Conservation (phyloP, 179 eudicot genomes). For the Patellifolia procumbens region DNA sequence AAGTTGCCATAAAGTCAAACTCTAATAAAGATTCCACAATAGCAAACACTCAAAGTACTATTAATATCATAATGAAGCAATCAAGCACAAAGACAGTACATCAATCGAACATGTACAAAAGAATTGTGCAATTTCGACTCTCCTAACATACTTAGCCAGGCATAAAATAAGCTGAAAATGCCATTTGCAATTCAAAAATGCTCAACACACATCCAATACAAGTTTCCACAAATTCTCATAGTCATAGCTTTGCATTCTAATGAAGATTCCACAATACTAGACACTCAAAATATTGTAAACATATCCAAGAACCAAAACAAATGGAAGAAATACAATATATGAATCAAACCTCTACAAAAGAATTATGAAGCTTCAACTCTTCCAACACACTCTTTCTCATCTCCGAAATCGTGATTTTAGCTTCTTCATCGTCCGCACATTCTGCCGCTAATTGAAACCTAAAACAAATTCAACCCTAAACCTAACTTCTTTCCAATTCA, state of each 20-base stretch:
- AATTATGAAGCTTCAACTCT: slow-evolving; percentile 81
- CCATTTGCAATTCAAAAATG: too few species aligned
- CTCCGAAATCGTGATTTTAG: slow-evolving; percentile 55
- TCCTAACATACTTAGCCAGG: slow-evolving; percentile 50
- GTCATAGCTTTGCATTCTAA: neutral
- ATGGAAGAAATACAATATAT: too few species aligned
- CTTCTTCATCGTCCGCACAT: slow-evolving; percentile 94
- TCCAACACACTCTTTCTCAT: slow-evolving; percentile 58
- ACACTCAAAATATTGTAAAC: too few species aligned
- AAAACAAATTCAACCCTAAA: too few species aligned
- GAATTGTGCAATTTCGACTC: slow-evolving; percentile 86
- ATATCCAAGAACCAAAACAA: too few species aligned
- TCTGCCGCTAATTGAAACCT: slow-evolving; percentile 92
- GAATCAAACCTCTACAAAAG: too few species aligned
- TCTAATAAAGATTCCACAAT: neutral
- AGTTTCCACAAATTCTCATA: neutral
- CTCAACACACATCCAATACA: too few species aligned
- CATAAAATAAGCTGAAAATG: too few species aligned
- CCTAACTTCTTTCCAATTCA: too few species aligned
- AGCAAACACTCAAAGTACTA: too few species aligned
- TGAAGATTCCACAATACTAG: neutral
- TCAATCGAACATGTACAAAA: too few species aligned
- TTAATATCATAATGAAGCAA: neutral
- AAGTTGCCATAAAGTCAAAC: neutral
- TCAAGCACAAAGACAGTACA: too few species aligned